Evolutionary conservation across 2,329 filamentous ascomycete genomes (phyloP).

Genomic region (Leptographium procerum): DNA sequence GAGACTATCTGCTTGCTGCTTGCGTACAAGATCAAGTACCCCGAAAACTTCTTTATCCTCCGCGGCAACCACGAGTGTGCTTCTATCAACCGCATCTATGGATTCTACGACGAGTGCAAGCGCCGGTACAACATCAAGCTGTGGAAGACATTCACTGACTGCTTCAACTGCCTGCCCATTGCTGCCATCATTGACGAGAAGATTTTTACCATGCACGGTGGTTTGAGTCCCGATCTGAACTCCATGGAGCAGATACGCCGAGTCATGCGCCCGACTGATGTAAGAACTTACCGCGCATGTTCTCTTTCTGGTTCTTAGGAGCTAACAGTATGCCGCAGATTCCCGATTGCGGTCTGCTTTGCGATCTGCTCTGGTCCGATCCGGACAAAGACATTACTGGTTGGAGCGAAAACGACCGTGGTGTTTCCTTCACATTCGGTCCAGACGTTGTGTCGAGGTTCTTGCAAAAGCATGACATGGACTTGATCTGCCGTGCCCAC

Average conservation of each 20-base stretch:
- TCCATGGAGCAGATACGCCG: slow-evolving; percentile 99
- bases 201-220: slow-evolving; percentile 99
- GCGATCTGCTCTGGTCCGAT: slow-evolving; percentile 96
- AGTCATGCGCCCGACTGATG: slow-evolving; percentile 97
- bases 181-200: slow-evolving; percentile 99
- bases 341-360: slow-evolving; percentile 92
- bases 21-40: slow-evolving; percentile 99
- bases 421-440: slow-evolving; percentile 97
- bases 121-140: slow-evolving; percentile 98
- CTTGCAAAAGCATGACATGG: slow-evolving; percentile 99
- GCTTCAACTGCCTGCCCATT: slow-evolving; percentile 98
- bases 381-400: slow-evolving; percentile 98
- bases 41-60: slow-evolving; percentile 98
- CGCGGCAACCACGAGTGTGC: slow-evolving; percentile 99
- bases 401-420: slow-evolving; percentile 98
- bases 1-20: slow-evolving; percentile 96
- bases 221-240: slow-evolving; percentile 91
- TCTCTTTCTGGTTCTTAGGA: not conserved
- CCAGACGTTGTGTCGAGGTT: slow-evolving; percentile 96
- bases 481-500: slow-evolving; percentile 95
- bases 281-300: slow-evolving; percentile 42
- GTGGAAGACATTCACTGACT: slow-evolving; percentile 99
- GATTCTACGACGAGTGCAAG: slow-evolving; percentile 99
- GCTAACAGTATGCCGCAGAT: slow-evolving; percentile 51
- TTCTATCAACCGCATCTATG: slow-evolving; percentile 97